Conservation (phyloP, 495 filamentous ascomycete species). For the Peziza echinospora region DNA sequence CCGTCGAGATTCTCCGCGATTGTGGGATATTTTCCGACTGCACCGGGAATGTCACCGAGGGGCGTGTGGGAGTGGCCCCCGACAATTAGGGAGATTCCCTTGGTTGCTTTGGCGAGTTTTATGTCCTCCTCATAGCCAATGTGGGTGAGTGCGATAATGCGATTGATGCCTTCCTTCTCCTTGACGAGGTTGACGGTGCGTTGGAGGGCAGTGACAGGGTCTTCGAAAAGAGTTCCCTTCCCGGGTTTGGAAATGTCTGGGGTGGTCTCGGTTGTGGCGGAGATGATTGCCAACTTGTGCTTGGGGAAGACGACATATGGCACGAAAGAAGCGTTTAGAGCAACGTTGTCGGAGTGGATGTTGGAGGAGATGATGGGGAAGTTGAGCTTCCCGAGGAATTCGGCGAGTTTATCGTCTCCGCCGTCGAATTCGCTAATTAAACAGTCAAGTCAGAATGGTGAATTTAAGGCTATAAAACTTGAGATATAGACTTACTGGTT, state of each 20-base stretch:
- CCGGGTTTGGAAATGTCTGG: slow-evolving; percentile 30
- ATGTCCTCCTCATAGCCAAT: slow-evolving; percentile 37
- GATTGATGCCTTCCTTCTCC: slow-evolving; percentile 28
- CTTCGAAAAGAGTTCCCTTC: slow-evolving; percentile 28
- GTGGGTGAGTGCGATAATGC: slow-evolving; percentile 36
- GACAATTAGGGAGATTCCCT: slow-evolving; percentile 31
- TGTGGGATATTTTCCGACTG: slow-evolving; percentile 33
- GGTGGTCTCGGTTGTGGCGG: slow-evolving; percentile 34
- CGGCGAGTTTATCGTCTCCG: slow-evolving; percentile 28
- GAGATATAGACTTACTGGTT: slow-evolving; percentile 40
- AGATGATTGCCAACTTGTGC: slow-evolving; percentile 33
- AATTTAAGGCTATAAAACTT: not conserved
- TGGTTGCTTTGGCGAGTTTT: slow-evolving; percentile 28
- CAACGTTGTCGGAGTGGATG: slow-evolving; percentile 27
- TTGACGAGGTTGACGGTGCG: slow-evolving; percentile 31
- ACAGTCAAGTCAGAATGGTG: not conserved
- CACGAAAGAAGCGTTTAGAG: slow-evolving; percentile 31
- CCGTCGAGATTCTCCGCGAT: slow-evolving; percentile 32
- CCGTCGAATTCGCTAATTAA: slow-evolving; percentile 4
- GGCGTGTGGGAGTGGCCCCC: slow-evolving; percentile 38
- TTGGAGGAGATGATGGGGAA: slow-evolving; percentile 38
- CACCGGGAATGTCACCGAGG: slow-evolving; percentile 28
- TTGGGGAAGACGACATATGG: slow-evolving; percentile 35
- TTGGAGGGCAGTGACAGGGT: slow-evolving; percentile 29
- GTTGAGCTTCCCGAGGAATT: slow-evolving; percentile 33